Evolutionary conservation across 495 filamentous ascomycete genomes (phyloP), one percentile per base, ranked within the genome.

Genomic region (Ascodesmis nigricans): DNA sequence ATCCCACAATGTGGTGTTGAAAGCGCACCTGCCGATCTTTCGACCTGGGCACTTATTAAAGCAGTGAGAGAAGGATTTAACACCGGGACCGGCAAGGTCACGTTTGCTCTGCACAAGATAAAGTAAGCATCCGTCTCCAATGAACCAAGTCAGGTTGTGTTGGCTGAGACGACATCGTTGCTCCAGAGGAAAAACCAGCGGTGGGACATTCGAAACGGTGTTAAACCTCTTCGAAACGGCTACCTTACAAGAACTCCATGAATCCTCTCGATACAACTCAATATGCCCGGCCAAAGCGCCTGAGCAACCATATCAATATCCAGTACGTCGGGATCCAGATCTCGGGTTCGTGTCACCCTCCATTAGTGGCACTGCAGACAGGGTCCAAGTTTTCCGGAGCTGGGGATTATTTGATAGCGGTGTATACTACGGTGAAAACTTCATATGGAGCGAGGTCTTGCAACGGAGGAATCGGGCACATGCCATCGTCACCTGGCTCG

Each of bases 1-100:
- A 81, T 97, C 33, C 78, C 80, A 5, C 74, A 80, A 45, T 69
- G 73, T 44, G 87, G 78, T 9, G 56, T 93, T 30, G 87, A 97
- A 49, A 83, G 77, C 23, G 79, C 73, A 0, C 79, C 79, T 0
- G 62, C 81, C 0, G 87, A 97, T 54, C 59, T 93, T 14, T 52
- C 82, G 22, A 62, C 78, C 21, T 91, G 66, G 60, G 56, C 66
- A 1, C 58, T 91, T 6, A 70, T 74, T 21, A 63, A 64, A 16
- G 53, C 63, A 28, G 63, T 87, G 32, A 69, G 70, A 6, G 61
- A 71, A 26, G 59, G 67, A 19, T 50, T 76, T 16, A 50, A 52
- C 31, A 35, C 36, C 8, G 46, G 41, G 7, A 42, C 41, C 14
- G 37, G 38, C 26, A 43, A 50, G 31, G 35, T 50, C 13, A 24